Evolutionary conservation across 768 basidiomycete species (phyloP).

Genomic region (Leccinum boreale): DNA sequence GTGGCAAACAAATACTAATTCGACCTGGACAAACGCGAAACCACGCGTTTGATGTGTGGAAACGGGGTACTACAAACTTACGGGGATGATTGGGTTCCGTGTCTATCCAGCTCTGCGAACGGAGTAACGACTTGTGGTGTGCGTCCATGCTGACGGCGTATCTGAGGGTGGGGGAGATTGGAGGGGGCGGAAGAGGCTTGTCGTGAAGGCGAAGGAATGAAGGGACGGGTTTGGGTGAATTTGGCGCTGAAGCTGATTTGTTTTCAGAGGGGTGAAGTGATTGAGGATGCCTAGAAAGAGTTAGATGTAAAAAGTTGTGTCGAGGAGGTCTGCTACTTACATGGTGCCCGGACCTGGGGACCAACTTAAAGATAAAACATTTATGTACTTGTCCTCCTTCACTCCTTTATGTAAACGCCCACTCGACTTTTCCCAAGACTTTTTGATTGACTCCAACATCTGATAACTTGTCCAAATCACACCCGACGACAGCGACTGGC

Average conservation of each 20-base stretch:
- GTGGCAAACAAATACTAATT: slow-evolving; percentile 21
- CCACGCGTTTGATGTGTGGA: slow-evolving; percentile 11
- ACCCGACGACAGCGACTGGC: background rate
- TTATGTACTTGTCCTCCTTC: slow-evolving; percentile 17
- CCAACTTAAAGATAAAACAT: slow-evolving; percentile 8
- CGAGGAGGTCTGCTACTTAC: slow-evolving; percentile 16
- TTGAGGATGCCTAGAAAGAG: slow-evolving; percentile 15
- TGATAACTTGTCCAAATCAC: slow-evolving; percentile 3
- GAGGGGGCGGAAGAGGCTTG: slow-evolving; percentile 41
- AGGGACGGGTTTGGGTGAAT: slow-evolving; percentile 15
- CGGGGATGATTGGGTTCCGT: slow-evolving; percentile 11
- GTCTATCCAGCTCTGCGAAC: slow-evolving; percentile 27
- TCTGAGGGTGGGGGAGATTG: slow-evolving; percentile 27
- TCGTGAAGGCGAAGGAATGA: slow-evolving; percentile 22
- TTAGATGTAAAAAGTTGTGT: background rate
- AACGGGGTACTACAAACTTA: slow-evolving; percentile 21
- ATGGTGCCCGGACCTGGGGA: slow-evolving; percentile 3
- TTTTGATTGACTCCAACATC: slow-evolving; percentile 2
- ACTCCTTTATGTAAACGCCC: slow-evolving; percentile 28
- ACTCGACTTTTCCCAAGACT: slow-evolving; percentile 18
- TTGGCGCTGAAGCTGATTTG: slow-evolving; percentile 27
- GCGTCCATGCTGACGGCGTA: slow-evolving; percentile 27
- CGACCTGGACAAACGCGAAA: slow-evolving; percentile 1
- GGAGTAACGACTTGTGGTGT: slow-evolving; percentile 17
- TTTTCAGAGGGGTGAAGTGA: slow-evolving; percentile 22